Evolutionary conservation across 148 eudicot species (phyloP).

Genomic region (Cornus controversa): DNA sequence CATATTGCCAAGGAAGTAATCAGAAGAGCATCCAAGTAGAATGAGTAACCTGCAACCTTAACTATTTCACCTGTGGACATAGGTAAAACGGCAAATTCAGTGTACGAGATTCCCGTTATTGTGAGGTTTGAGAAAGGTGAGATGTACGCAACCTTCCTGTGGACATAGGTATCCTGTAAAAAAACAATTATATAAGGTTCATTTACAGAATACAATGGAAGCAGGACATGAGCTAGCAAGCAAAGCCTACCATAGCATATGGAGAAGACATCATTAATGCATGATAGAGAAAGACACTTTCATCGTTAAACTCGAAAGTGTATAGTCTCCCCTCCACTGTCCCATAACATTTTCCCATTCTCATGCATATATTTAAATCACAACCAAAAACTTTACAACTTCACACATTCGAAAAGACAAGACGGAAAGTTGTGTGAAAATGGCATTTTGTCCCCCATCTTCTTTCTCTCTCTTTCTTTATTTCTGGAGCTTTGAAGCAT

Average conservation of each 20-base stretch:
- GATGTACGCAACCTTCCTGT: too few relatives aligned
- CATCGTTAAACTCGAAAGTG: slow-evolving; percentile 10
- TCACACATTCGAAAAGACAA: background rate
- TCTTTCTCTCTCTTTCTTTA: background rate
- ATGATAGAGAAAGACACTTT: slow-evolving; percentile 14
- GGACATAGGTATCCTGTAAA: too few relatives aligned
- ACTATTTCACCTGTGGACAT: too few relatives aligned
- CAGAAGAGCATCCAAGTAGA: too few relatives aligned
- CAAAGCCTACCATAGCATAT: slow-evolving; percentile 8
- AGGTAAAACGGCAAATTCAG: too few relatives aligned
- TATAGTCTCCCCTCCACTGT: background rate
- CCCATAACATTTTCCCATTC: background rate
- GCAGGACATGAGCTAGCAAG: background rate
- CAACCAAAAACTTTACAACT: background rate
- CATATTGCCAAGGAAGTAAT: too few relatives aligned
- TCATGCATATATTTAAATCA: background rate
- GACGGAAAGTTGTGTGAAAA: slow-evolving; percentile 8
- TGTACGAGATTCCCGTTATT: too few relatives aligned
- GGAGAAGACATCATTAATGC: slow-evolving; percentile 7
- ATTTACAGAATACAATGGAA: background rate
- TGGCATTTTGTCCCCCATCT: background rate
- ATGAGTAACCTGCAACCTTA: too few relatives aligned
- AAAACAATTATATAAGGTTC: too few relatives aligned
- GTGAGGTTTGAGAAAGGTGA: too few relatives aligned
- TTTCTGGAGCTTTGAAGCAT: slow-evolving; percentile 12